Percentiles rank a stretch among this genome's conserved stretches.
These are phyloP conservation scores for Stentor roeselii DNA, from an alignment of 73 alveolate genomes.

Conservation along the genomic window DNA sequence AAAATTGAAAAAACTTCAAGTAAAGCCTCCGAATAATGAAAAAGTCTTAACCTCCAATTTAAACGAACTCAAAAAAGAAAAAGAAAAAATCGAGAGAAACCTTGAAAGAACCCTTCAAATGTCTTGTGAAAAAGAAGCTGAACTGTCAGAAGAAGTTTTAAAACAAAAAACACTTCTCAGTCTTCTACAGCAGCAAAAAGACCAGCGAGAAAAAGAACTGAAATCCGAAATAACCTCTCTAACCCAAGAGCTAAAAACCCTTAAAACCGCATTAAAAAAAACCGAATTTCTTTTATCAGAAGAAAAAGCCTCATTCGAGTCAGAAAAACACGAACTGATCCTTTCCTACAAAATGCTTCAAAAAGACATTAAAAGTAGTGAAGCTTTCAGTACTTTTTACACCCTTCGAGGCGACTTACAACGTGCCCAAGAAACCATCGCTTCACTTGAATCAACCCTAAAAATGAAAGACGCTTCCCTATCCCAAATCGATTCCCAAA, in stretches of 20 bases:
- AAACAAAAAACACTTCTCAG: background rate
- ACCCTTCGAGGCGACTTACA: background rate
- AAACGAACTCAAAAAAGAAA: background rate
- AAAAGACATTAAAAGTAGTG: background rate
- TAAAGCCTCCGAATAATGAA: background rate
- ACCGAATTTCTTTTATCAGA: background rate
- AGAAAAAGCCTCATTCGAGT: background rate
- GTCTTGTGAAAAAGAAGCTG: slow-evolving; percentile 14
- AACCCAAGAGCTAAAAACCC: background rate
- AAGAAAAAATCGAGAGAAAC: background rate
- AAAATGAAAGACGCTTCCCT: background rate
- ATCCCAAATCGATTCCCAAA: background rate
- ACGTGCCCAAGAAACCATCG: background rate
- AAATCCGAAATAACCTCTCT: background rate
- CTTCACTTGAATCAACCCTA: background rate
- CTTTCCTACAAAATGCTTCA: background rate
- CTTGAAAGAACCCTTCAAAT: background rate
- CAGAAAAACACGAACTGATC: background rate
- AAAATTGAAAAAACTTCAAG: background rate
- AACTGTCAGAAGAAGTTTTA: background rate
- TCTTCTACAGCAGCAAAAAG: background rate
- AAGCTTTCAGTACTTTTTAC: background rate
- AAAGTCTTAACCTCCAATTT: background rate
- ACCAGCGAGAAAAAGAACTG: background rate
- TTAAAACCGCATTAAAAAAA: too few species aligned